phyloP scores from a whole-genome alignment of 139 green algal genomes.

The Chlamydomonas asymmetrica region DNA sequence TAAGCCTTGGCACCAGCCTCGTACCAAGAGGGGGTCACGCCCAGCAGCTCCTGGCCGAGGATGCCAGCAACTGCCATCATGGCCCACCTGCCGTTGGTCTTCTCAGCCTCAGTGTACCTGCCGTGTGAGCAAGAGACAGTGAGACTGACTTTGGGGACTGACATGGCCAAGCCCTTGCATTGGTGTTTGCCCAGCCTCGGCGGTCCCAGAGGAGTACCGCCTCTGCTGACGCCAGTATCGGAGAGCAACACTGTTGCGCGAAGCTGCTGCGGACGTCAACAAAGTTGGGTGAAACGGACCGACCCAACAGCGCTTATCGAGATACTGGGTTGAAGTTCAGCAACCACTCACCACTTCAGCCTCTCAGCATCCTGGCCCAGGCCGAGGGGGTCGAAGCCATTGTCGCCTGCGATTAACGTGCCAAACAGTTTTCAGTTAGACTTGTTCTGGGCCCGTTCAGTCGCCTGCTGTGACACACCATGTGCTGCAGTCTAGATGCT shows the following conservation, averaged over 20 bases:
- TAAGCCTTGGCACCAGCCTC: slow-evolving; percentile 62
- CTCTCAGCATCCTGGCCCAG: slow-evolving; percentile 69
- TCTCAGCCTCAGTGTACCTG: slow-evolving; percentile 84
- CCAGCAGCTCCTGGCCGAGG: slow-evolving; percentile 68
- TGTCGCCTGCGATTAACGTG: slow-evolving; percentile 33
- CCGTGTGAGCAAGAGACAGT: no score
- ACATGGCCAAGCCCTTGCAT: no score
- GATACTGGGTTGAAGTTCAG: neutral
- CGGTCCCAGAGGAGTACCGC: no score
- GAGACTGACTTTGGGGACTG: no score
- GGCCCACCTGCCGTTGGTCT: slow-evolving; percentile 88
- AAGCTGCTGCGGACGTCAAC: neutral
- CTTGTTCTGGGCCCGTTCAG: no score
- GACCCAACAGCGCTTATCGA: neutral
- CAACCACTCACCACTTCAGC: slow-evolving; percentile 70
- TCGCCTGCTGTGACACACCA: no score
- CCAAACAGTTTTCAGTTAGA: no score
- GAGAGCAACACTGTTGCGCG: neutral
- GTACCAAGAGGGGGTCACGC: slow-evolving; percentile 63
- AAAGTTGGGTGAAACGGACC: neutral
- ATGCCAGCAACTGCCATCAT: slow-evolving; percentile 86
- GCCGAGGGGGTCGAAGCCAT: slow-evolving; percentile 73
- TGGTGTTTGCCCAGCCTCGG: no score
- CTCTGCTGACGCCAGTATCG: neutral
- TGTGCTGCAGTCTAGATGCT: no score